Percentiles rank a stretch among this genome's conserved stretches.
Conservation (phyloP, 805 yeast species). For the Schwanniomyces occidentalis region DNA sequence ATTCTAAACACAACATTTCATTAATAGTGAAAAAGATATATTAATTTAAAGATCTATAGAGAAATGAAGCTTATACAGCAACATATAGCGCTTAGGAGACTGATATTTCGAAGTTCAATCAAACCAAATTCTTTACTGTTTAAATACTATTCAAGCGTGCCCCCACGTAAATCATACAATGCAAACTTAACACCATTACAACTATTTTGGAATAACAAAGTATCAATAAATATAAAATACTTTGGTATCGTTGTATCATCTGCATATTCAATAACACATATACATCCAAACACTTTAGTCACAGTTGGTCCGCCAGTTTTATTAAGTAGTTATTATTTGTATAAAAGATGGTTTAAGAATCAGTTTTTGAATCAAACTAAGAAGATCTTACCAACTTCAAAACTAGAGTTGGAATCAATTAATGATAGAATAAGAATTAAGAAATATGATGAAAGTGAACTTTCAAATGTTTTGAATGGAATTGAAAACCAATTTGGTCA, state of each 20-base stretch:
- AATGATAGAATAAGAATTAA: conserved; percentile 17
- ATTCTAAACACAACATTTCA: no score
- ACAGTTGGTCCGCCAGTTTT: conserved; percentile 39
- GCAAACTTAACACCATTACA: conserved; percentile 24
- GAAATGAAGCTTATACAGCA: neutral
- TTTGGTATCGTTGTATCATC: conserved; percentile 23
- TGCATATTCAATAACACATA: conserved; percentile 29
- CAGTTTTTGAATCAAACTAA: conserved; percentile 13
- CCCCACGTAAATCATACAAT: conserved; percentile 34
- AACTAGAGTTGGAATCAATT: conserved; percentile 4
- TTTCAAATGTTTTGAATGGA: conserved; percentile 31
- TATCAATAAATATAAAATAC: conserved; percentile 29
- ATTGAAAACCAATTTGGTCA: conserved; percentile 39
- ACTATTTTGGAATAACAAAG: conserved; percentile 24
- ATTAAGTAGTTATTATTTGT: conserved; percentile 26
- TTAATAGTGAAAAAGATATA: neutral
- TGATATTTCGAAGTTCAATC: no score
- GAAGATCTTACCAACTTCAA: conserved; percentile 11
- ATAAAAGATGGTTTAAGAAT: conserved; percentile 13
- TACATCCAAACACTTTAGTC: conserved; percentile 36
- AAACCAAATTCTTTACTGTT: no score
- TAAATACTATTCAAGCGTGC: no score
- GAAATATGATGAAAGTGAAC: conserved; percentile 33
- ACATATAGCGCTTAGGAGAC: no score
- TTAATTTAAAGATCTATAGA: neutral